Evolutionary conservation across 495 filamentous ascomycete genomes (phyloP).

Genomic region (Lepraria neglecta): DNA sequence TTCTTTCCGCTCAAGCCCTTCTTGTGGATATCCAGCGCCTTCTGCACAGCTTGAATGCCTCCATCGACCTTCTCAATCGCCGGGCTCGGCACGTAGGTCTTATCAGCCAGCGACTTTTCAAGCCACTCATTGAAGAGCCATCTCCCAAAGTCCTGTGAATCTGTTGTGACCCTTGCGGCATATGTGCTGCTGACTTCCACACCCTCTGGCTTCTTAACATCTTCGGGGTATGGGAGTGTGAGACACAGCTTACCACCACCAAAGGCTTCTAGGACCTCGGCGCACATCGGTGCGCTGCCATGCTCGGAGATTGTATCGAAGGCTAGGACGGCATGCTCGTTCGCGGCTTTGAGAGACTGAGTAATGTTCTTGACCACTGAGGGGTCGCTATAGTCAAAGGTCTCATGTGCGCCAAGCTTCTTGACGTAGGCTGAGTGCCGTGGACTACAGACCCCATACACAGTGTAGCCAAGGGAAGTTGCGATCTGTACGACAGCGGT

Average conservation of each 20-base stretch:
- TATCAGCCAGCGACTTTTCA: slow-evolving; percentile 21
- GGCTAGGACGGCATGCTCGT: slow-evolving; percentile 11
- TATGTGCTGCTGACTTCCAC: slow-evolving; percentile 11
- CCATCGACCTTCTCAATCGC: slow-evolving; percentile 27
- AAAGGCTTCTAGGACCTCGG: slow-evolving; percentile 31
- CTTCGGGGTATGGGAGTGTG: slow-evolving; percentile 24
- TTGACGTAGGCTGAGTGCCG: slow-evolving; percentile 36
- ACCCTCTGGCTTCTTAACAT: slow-evolving; percentile 19
- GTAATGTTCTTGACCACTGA: slow-evolving; percentile 33
- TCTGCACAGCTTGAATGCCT: slow-evolving; percentile 24
- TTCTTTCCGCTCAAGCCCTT: slow-evolving; percentile 29
- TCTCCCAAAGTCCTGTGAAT: slow-evolving; percentile 23
- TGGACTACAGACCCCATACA: slow-evolving; percentile 33
- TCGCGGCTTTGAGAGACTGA: slow-evolving; percentile 26
- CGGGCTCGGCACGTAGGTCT: slow-evolving; percentile 26
- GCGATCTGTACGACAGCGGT: slow-evolving; percentile 37
- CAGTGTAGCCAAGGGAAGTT: slow-evolving; percentile 31
- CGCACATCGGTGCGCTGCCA: slow-evolving; percentile 23
- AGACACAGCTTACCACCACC: slow-evolving; percentile 35
- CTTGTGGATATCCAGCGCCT: slow-evolving; percentile 25
- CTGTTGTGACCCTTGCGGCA: slow-evolving; percentile 10
- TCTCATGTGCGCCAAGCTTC: slow-evolving; percentile 31
- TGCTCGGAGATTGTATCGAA: slow-evolving; percentile 24
- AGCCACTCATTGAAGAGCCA: slow-evolving; percentile 30
- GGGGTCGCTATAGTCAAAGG: slow-evolving; percentile 33